Percentiles rank a stretch among this genome's conserved stretches.
These are phyloP conservation scores for Stephanodiscus minutulus DNA, from an alignment of 108 stramenopile species.

Conservation along the genomic window DNA sequence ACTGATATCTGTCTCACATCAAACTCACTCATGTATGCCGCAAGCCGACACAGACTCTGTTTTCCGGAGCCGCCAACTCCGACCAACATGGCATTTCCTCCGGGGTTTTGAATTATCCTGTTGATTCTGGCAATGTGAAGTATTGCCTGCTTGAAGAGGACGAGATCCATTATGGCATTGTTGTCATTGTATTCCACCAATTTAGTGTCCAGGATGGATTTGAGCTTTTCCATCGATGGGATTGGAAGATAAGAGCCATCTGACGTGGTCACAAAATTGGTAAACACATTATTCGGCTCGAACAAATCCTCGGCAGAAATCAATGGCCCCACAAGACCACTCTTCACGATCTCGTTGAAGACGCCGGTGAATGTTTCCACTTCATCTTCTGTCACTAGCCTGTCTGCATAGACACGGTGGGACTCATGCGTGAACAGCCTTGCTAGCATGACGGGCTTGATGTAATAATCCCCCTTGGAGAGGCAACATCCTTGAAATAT, in stretches of 20 bases:
- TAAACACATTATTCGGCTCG: conserved; percentile 64
- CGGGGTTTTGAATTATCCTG: conserved; percentile 84
- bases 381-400: conserved; percentile 71
- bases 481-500: conserved; percentile 86
- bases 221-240: conserved; percentile 56
- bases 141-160: conserved; percentile 89
- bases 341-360: conserved; percentile 58
- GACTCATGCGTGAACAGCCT: conserved; percentile 86
- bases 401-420: conserved; percentile 80
- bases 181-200: conserved; percentile 88
- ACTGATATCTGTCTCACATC: conserved; percentile 80
- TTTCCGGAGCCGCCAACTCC: conserved; percentile 92
- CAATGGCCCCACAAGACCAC: conserved; percentile 26
- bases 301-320: conserved; percentile 34
- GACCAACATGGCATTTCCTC: conserved; percentile 89
- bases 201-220: conserved; percentile 62
- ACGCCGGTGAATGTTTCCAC: conserved; percentile 50
- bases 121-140: conserved; percentile 84
- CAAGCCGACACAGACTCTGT: conserved; percentile 80
- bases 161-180: conserved; percentile 90
- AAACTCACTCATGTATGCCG: conserved; percentile 86
- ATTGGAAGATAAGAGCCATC: conserved; percentile 66
- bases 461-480: conserved; percentile 61
- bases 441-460: conserved; percentile 55
- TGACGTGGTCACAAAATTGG: conserved; percentile 67